phyloP scores from a whole-genome alignment of 495 filamentous ascomycete genomes.

The Xylaria longipes region DNA sequence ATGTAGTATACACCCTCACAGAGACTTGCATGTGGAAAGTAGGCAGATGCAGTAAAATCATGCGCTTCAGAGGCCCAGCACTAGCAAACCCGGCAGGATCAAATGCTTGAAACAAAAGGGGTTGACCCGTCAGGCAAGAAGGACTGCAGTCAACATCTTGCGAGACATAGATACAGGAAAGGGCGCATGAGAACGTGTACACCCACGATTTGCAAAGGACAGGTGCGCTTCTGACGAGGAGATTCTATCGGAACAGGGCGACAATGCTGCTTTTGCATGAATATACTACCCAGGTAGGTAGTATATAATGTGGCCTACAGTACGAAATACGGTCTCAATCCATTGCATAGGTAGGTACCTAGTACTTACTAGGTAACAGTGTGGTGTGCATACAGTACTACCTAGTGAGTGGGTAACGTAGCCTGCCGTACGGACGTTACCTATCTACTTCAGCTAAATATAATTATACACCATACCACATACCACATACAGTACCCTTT shows the following conservation, averaged over 20 bases:
- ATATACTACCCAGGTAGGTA: neutral
- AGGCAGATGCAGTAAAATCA: neutral
- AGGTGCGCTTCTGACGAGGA: neutral
- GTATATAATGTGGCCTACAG: neutral
- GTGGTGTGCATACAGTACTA: too few species aligned
- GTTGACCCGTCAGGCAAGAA: neutral
- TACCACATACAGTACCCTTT: neutral
- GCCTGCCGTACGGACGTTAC: neutral
- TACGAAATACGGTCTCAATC: neutral
- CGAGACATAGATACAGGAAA: constrained; percentile 10
- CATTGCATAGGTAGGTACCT: neutral
- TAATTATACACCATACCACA: neutral
- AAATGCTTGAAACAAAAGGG: constrained; percentile 15
- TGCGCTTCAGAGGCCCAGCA: neutral
- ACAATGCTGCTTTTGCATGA: constrained; percentile 3
- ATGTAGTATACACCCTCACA: neutral
- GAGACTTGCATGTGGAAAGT: neutral
- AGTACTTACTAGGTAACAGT: too few species aligned
- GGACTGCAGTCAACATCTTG: neutral
- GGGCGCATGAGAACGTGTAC: constrained; percentile 12
- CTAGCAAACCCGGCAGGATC: constrained; percentile 12
- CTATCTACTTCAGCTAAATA: constrained; percentile 9
- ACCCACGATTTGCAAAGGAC: constrained; percentile 12
- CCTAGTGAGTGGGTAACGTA: too few species aligned
- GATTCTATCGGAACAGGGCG: constrained; percentile 16